These are phyloP conservation scores for Blakeslea trispora DNA, from an alignment of 371 early-diverging fungal species.

Conservation along the genomic window DNA sequence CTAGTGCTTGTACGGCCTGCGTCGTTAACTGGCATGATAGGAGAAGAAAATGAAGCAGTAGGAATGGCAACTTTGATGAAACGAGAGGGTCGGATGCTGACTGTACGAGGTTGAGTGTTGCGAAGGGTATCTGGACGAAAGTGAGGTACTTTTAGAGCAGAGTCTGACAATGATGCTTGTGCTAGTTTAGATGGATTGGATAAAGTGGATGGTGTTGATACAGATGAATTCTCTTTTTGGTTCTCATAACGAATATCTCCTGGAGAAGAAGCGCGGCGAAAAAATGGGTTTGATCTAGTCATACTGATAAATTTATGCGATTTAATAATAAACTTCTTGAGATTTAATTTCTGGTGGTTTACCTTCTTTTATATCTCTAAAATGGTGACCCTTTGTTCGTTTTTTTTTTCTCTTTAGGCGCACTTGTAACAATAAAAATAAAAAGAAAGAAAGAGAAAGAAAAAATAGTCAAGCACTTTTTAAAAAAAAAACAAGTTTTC, in stretches of 20 bases:
- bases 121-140: constrained; percentile 14
- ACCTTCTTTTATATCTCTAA: no score
- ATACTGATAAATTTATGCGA: no score
- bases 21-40: constrained; percentile 9
- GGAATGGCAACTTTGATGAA: constrained; percentile 30
- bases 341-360: no score
- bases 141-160: constrained; percentile 24
- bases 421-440: no score
- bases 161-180: constrained; percentile 27
- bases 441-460: no score
- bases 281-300: constrained; percentile 34
- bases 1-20: constrained; percentile 10
- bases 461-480: no score
- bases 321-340: no score
- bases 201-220: constrained; percentile 11
- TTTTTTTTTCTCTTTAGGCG: no score
- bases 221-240: constrained; percentile 1
- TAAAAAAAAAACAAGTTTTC: no score
- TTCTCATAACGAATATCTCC: constrained; percentile 19
- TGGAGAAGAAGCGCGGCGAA: constrained; percentile 33
- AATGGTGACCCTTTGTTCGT: no score
- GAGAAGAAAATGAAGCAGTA: constrained; percentile 13
- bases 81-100: constrained; percentile 30
- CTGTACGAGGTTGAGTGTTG: constrained; percentile 20
- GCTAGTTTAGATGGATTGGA: constrained; percentile 24